Conservation (phyloP, 257 asterid species). For the Fraxinus excelsior region DNA sequence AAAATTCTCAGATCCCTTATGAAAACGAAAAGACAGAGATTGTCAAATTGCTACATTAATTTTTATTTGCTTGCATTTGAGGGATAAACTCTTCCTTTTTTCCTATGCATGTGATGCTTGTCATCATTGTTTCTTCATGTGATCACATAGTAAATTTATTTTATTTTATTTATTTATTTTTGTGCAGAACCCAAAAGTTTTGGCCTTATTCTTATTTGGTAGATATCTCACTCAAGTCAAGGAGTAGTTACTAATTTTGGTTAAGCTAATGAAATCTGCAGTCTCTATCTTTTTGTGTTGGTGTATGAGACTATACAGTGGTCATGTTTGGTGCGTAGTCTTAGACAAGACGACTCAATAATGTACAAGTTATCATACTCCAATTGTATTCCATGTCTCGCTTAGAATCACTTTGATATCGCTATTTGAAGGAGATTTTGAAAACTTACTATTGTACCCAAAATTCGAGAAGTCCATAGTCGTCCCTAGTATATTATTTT, state of each 20-base stretch:
- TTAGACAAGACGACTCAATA: not conserved
- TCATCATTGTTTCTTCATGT: slow-evolving; percentile 17
- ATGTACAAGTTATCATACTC: too few relatives aligned
- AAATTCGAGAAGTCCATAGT: not conserved
- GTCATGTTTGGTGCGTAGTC: not conserved
- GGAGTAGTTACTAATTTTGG: not conserved
- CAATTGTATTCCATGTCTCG: too few relatives aligned
- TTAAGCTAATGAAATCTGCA: not conserved
- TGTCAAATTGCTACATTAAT: not conserved
- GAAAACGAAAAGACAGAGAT: not conserved
- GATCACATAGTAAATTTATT: slow-evolving; percentile 9
- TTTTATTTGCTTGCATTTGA: not conserved
- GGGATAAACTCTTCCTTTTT: not conserved
- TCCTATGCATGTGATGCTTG: not conserved
- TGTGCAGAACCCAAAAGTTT: not conserved
- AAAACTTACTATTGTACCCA: not conserved
- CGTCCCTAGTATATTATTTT: not conserved
- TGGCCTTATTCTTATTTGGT: not conserved
- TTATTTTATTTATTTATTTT: too few relatives aligned
- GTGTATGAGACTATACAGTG: not conserved
- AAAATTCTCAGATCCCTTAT: not conserved
- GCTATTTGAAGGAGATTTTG: too few relatives aligned
- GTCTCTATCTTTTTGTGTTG: not conserved
- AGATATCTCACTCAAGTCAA: not conserved
- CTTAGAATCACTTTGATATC: too few relatives aligned